phyloP scores from a whole-genome alignment of 2,329 filamentous ascomycete genomes.

The Atkinsonella texensis region DNA sequence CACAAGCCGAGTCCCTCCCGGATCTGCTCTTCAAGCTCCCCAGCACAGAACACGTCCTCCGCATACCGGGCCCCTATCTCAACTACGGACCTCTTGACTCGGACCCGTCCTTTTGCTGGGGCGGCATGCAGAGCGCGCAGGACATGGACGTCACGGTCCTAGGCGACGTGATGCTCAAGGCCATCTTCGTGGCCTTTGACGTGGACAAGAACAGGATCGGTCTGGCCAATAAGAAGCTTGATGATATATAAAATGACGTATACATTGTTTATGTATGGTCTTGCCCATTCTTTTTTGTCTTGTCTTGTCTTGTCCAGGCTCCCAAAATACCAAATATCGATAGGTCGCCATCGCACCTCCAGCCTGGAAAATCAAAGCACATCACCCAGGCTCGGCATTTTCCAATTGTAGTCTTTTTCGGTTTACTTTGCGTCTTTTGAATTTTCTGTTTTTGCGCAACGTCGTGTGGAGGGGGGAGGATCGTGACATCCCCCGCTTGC shows the following conservation, averaged over 20 bases:
- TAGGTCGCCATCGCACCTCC: neutral
- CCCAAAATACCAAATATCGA: neutral
- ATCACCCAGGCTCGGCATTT: neutral
- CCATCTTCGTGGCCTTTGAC: slow-evolving; percentile 63
- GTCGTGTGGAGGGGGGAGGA: neutral
- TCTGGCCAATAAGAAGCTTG: slow-evolving; percentile 31
- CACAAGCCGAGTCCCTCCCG: slow-evolving; percentile 39
- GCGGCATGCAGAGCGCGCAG: slow-evolving; percentile 55
- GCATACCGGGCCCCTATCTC: slow-evolving; percentile 41
- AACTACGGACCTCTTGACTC: slow-evolving; percentile 40
- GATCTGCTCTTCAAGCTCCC: slow-evolving; percentile 43
- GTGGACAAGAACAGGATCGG: slow-evolving; percentile 27
- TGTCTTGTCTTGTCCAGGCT: neutral
- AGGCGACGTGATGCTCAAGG: slow-evolving; percentile 71
- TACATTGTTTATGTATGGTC: neutral
- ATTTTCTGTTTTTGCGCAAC: neutral
- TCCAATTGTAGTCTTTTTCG: neutral
- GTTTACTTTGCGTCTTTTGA: neutral
- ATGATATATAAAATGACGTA: slow-evolving; percentile 9
- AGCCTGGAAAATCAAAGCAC: neutral
- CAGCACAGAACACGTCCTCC: slow-evolving; percentile 34
- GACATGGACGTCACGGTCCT: slow-evolving; percentile 48
- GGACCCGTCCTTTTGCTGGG: slow-evolving; percentile 51
- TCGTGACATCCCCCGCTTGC: neutral
- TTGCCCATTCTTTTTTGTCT: neutral